Conservation (phyloP, 768 basidiomycete species). For the Kwoniella europaea region DNA sequence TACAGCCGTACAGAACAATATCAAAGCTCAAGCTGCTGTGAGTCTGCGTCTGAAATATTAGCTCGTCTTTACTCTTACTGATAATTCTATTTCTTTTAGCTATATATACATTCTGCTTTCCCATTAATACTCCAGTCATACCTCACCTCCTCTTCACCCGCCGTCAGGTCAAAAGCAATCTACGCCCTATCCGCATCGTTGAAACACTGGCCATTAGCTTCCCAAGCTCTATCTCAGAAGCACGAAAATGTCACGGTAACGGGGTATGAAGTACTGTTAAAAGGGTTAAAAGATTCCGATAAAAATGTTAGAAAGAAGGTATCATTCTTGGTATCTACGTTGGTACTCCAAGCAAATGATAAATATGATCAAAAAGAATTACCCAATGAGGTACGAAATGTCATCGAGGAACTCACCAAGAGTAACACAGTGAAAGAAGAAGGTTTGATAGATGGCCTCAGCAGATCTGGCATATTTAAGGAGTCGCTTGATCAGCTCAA, state of each 20-base stretch:
- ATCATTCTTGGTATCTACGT: conserved; percentile 55
- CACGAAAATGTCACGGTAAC: conserved; percentile 14
- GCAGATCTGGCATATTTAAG: conserved; percentile 28
- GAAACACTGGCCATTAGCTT: conserved; percentile 57
- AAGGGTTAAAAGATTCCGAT: conserved; percentile 49
- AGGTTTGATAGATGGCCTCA: conserved; percentile 36
- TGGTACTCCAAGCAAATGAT: conserved; percentile 50
- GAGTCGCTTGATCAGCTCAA: conserved; percentile 30
- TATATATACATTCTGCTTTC: conserved; percentile 51
- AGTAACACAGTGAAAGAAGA: neutral
- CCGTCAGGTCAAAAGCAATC: conserved; percentile 54
- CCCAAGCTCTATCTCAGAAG: conserved; percentile 34
- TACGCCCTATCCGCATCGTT: conserved; percentile 56
- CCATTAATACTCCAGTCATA: conserved; percentile 51
- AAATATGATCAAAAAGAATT: conserved; percentile 35
- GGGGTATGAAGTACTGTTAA: conserved; percentile 48
- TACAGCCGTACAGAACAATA: conserved; percentile 59
- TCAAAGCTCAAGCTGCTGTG: conserved; percentile 59
- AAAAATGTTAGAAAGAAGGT: conserved; percentile 53
- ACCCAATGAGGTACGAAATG: conserved; percentile 38
- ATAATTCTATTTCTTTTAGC: conserved; percentile 33
- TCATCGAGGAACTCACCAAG: conserved; percentile 36
- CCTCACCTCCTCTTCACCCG: conserved; percentile 36
- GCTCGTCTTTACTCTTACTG: neutral
- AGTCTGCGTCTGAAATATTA: conserved; percentile 17